Evolutionary conservation across 371 early-diverging fungal species (phyloP), one percentile per base, ranked within the genome.

Genomic region (Haplosporangium sp.): DNA sequence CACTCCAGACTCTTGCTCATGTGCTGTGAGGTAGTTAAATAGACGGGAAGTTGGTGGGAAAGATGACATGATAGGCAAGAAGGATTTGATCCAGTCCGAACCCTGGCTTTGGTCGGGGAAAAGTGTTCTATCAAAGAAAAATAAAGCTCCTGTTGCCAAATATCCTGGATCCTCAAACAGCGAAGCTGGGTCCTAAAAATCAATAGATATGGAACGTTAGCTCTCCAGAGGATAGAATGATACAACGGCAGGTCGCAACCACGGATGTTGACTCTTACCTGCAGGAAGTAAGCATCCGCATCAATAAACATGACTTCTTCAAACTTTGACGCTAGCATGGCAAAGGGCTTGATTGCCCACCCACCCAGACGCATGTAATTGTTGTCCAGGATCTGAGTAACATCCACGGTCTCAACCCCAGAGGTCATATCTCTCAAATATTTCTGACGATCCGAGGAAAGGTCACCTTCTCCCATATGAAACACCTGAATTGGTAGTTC

Each of bases 401-500:
- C 83, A 48, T 90, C 88, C 4, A 85, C 55, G 0, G 87, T 84
- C 40, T 72, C 85, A 17, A 92, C 86, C 45, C 86, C 83, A 9
- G 69, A 67, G 19, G 86, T 84, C 63, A 85, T 83, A 0, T 76
- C 65, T 34, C 85, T 68, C 35, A 90, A 72, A 53, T 84, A 86
- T 1, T 63, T 59, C 17, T 85, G 84, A 1, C 85, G 76, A 2
- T 75, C 81, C 0, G 66, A 57, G 0, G 84, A 76, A 11, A 93
- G 77, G 62, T 94, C 95, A 1, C 69, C 57, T 0, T 87, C 83
- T 8, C 91, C 88, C 42, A 87, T 88, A 63, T 92, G 88, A 65
- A 91, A 92, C 3, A 94, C 84, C 70, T 95, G 92, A 57, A 95
- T 91, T 0, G 94, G 95, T 2, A 94, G 77, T 0, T 35, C 37